phyloP scores from a whole-genome alignment of 148 eudicot genomes.

The Salicornia ramosissima region DNA sequence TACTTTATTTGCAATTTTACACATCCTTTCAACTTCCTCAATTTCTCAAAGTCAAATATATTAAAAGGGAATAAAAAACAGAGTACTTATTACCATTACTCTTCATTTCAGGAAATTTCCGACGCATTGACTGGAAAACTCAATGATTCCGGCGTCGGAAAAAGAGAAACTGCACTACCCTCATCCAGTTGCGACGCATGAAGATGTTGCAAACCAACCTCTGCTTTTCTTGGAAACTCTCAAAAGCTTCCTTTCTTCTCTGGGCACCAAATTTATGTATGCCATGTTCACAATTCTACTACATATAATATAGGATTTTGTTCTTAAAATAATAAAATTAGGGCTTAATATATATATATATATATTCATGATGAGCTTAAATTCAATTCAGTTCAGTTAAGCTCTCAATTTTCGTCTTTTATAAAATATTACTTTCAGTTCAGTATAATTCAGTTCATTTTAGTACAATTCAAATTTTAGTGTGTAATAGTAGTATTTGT shows the following conservation, averaged over 20 bases:
- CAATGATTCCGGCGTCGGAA: conserved; percentile 31
- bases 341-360: no score
- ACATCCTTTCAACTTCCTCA: no score
- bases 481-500: background rate
- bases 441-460: background rate
- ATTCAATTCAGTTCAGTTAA: background rate
- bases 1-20: no score
- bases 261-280: conserved; percentile 51
- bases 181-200: conserved; percentile 46
- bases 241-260: conserved; percentile 34
- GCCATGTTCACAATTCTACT: no score
- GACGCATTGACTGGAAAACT: background rate
- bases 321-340: no score
- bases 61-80: conserved; percentile 4
- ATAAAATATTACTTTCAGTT: background rate
- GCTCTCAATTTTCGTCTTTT: background rate
- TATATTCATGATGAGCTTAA: no score
- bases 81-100: background rate
- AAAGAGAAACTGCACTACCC: conserved; percentile 24
- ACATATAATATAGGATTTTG: no score
- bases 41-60: no score
- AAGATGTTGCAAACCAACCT: conserved; percentile 41
- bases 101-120: background rate
- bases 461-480: background rate
- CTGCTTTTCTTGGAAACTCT: conserved; percentile 52